Conservation (phyloP, 257 asterid genomes). For the Capsicum rhomboideum region DNA sequence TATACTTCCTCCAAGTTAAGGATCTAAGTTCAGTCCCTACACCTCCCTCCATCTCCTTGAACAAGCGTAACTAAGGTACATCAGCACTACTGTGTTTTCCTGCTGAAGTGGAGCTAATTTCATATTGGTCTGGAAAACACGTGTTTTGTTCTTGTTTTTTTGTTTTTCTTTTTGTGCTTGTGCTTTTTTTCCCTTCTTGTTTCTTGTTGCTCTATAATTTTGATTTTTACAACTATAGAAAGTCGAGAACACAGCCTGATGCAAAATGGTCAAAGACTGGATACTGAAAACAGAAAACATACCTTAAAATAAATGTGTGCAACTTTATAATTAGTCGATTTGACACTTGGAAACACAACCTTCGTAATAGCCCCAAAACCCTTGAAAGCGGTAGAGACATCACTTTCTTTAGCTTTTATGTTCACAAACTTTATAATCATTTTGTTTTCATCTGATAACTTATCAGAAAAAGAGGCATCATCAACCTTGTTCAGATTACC, state of each 20-base stretch:
- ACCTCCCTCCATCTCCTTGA: background rate
- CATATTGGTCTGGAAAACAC: background rate
- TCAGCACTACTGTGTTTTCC: background rate
- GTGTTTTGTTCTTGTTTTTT: background rate
- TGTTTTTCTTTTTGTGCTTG: background rate
- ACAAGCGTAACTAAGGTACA: background rate
- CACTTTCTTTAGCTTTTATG: background rate
- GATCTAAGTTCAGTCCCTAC: background rate
- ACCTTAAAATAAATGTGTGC: slow-evolving; percentile 48
- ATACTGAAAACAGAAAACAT: slow-evolving; percentile 10
- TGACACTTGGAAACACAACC: slow-evolving; percentile 15
- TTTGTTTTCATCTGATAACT: slow-evolving; percentile 22
- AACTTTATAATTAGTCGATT: slow-evolving; percentile 11
- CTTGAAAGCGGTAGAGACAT: background rate
- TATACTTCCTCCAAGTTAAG: background rate
- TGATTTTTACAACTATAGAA: background rate
- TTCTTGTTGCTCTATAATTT: background rate
- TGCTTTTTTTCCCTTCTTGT: background rate
- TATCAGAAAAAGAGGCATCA: background rate
- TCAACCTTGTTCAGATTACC: slow-evolving; percentile 12
- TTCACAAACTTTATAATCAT: slow-evolving; percentile 33
- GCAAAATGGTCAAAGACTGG: background rate
- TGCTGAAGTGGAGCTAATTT: background rate
- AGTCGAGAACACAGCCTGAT: background rate
- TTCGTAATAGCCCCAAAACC: slow-evolving; percentile 33